A percentile compares a stretch with the other conserved stretches of the same genome.
Conservation (phyloP, 176 grass and related monocot species). For the Zea mays region Zm-B73-REFERENCE-NAM-5.0 NC_050100.1:80476501-80477000, state of each 20-base stretch:
- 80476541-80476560: background rate
- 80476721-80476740: background rate
- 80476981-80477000: slow-evolving; percentile 41
- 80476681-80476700: background rate
- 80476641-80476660: background rate
- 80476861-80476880: background rate
- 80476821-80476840: background rate
- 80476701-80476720: background rate
- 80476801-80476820: background rate
- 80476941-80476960: slow-evolving; percentile 11
- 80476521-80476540: slow-evolving; percentile 38
- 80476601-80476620: background rate
- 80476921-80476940: slow-evolving; percentile 2
- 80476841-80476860: background rate
- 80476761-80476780: no score
- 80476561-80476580: background rate
- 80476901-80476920: background rate
- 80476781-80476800: background rate
- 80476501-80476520: slow-evolving; percentile 97
- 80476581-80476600: background rate
- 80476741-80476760: no score
- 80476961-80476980: slow-evolving; percentile 41
- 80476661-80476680: background rate
- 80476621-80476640: background rate
- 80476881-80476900: background rate